phyloP scores from a whole-genome alignment of 2,329 filamentous ascomycete species.

The Ceratocystis colombiana region DNA sequence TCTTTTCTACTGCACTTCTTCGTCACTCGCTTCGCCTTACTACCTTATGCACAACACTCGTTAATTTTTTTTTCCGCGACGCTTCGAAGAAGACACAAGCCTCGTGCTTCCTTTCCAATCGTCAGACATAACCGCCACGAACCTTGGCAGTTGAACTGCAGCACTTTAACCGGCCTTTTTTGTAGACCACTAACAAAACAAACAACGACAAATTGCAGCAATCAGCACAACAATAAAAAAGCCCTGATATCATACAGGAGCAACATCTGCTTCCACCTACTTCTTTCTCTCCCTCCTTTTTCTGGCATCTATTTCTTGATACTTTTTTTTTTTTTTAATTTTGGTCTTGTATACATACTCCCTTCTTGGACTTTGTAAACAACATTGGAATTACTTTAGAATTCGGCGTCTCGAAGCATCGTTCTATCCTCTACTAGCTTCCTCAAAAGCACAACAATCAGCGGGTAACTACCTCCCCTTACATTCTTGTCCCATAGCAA shows the following conservation, averaged over 20 bases:
- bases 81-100: background rate
- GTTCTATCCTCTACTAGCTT: background rate
- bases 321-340: background rate
- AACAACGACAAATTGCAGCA: background rate
- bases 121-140: background rate
- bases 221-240: background rate
- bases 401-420: background rate
- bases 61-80: background rate
- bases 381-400: background rate
- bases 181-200: background rate
- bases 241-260: background rate
- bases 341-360: background rate
- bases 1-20: background rate
- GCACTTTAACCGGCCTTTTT: background rate
- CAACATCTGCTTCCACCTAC: background rate
- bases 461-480: slow-evolving; percentile 14
- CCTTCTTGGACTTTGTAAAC: slow-evolving; percentile 7
- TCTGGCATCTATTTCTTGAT: slow-evolving; percentile 8
- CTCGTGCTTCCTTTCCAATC: background rate
- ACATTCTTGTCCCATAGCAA: slow-evolving; percentile 15
- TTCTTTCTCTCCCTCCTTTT: slow-evolving; percentile 11
- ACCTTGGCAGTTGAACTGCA: background rate
- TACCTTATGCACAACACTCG: background rate
- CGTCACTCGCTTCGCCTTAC: slow-evolving; percentile 2
- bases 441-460: background rate